Evolutionary conservation across 306 rosid genomes (phyloP).

Genomic region (Cicer pinnatifidum): DNA sequence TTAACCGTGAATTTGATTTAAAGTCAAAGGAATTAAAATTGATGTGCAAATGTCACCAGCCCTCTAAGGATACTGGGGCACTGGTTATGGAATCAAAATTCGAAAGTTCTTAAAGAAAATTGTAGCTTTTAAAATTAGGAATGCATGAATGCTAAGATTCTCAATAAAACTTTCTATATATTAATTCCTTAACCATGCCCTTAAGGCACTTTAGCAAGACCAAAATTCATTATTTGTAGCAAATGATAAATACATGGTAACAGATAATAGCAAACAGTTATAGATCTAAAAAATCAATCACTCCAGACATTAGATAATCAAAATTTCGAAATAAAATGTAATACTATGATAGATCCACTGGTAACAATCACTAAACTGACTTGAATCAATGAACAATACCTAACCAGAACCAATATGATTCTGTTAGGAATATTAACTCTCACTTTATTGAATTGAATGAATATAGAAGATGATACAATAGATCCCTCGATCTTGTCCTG

Average conservation of each 20-base stretch:
- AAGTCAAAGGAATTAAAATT: constrained; percentile 2
- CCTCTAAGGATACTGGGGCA: background rate
- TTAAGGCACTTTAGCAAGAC: background rate
- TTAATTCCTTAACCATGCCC: background rate
- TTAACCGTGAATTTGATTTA: constrained; percentile 19
- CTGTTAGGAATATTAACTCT: no score
- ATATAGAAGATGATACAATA: no score
- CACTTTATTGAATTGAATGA: no score
- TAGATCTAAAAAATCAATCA: background rate
- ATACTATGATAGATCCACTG: background rate
- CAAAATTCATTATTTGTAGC: background rate
- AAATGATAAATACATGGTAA: background rate
- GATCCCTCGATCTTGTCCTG: no score
- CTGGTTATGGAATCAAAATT: background rate
- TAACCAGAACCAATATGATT: no score
- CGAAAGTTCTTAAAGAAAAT: background rate
- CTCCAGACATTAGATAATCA: background rate
- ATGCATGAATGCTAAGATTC: background rate
- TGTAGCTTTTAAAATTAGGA: background rate
- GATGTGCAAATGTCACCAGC: background rate
- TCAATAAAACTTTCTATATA: background rate
- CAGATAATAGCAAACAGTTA: constrained; percentile 13
- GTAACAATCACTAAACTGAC: no score
- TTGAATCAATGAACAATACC: no score
- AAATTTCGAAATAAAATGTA: constrained; percentile 2